Base-by-base conservation (phyloP, 345 rosid species). In the Brassica incana region DNA sequence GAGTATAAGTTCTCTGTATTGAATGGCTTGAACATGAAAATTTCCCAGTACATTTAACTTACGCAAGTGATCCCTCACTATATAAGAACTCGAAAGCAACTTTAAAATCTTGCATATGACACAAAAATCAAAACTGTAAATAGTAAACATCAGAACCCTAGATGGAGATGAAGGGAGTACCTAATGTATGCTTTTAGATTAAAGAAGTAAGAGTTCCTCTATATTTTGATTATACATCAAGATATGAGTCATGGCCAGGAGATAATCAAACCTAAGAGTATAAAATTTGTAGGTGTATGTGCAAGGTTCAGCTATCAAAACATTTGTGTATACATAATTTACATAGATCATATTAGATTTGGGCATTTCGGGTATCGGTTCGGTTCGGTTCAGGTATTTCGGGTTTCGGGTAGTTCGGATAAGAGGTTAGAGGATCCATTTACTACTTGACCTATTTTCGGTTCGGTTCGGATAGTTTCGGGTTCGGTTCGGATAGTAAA, bases 81-180 rank as follows among this genome's bases (percentile, higher is more conserved):
- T 48, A 59, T 36, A 14, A 69, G 25, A 69, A 30, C 69, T 11
- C 43, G 68, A 67, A 67, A 76, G 61, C 25, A 58, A 64, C 59
- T 67, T 67, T 16, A 20, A 67, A 38, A 45, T 43, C 45, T 75
- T 59, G 61, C 10, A 15, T 59, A 12, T 56, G n/a, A 52, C 65
- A 65, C 5, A 36, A n/a, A 54, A 33, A 54, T 54, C 58, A n/a
- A 23, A 56, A 10, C 11, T 18, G 52, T 3, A 50, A 32, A 67
- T 54, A 66, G 16, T 48, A 73, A 23, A 62, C 30, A 30, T 32
- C 60, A 73, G 5, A 29, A 30, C 14, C 20, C 12, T 48, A 48
- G 23, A 65, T 48, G 33, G 25, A 52, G 20, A n/a, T 52, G 58
- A 52, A 52, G 58, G 58, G 58, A n/a, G 15, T 48, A 12, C 56